phyloP scores from a whole-genome alignment of 495 filamentous ascomycete genomes.

The Jackrogersella multiformis region DNA sequence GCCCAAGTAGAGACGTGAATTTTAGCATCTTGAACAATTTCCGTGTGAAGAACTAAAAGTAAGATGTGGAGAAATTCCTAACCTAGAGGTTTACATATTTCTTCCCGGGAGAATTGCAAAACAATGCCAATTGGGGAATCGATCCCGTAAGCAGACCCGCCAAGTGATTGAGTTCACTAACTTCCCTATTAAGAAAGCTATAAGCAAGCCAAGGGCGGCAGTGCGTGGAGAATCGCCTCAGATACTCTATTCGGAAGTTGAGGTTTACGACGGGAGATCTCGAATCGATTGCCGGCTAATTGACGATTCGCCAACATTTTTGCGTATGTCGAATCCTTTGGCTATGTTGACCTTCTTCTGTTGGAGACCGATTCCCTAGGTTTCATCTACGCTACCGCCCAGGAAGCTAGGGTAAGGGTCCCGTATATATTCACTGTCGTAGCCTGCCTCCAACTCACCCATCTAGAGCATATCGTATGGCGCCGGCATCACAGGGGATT shows the following conservation, averaged over 20 bases:
- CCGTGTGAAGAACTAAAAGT: background rate
- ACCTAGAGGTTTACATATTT: background rate
- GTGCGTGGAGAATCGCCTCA: conserved; percentile 17
- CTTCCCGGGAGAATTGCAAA: background rate
- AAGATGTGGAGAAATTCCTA: background rate
- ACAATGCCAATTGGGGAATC: conserved; percentile 2
- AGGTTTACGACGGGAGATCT: conserved; percentile 22
- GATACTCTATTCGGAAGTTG: conserved; percentile 31
- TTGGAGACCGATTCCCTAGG: background rate
- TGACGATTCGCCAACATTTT: conserved; percentile 2
- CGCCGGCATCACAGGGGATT: background rate
- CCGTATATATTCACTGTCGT: background rate
- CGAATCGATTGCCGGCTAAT: conserved; percentile 26
- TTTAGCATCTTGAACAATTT: conserved; percentile 28
- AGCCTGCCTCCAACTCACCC: background rate
- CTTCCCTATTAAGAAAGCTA: conserved; percentile 34
- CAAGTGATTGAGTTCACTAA: conserved; percentile 25
- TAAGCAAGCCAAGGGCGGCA: conserved; percentile 29
- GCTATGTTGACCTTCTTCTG: background rate
- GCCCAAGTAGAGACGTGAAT: conserved; percentile 28
- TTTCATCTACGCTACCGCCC: background rate
- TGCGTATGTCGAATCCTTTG: background rate
- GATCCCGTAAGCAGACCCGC: conserved; percentile 1
- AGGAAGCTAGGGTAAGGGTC: background rate
- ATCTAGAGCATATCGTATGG: background rate